These are phyloP conservation scores for Ascochyta rabiei DNA, from an alignment of 2,329 filamentous ascomycete species.

Conservation along the genomic window DNA sequence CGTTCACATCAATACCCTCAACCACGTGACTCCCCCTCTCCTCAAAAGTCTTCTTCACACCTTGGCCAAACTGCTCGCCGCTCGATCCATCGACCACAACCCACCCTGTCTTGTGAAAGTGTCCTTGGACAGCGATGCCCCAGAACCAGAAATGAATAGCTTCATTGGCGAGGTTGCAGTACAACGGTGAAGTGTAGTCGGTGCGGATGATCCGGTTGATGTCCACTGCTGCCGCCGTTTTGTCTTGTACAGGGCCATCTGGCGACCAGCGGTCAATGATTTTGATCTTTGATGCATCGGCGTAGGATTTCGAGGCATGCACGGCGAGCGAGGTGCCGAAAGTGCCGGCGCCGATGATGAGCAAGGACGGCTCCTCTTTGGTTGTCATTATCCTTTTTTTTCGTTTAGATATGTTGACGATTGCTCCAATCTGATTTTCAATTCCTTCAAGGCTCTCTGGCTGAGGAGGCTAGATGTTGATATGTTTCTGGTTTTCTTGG, in stretches of 20 bases:
- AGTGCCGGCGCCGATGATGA: slow-evolving; percentile 69
- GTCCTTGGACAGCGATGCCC: slow-evolving; percentile 31
- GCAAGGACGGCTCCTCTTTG: slow-evolving; percentile 30
- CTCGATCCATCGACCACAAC: slow-evolving; percentile 60
- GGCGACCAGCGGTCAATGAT: slow-evolving; percentile 37
- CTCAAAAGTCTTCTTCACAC: slow-evolving; percentile 62
- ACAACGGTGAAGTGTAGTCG: slow-evolving; percentile 64
- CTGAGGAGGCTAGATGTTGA: background rate
- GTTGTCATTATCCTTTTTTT: background rate
- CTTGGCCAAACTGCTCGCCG: slow-evolving; percentile 54
- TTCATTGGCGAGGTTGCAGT: slow-evolving; percentile 57
- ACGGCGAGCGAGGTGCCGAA: slow-evolving; percentile 72
- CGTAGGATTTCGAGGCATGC: slow-evolving; percentile 61
- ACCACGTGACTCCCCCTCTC: slow-evolving; percentile 51
- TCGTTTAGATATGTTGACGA: background rate
- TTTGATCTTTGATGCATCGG: slow-evolving; percentile 48
- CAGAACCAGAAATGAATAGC: slow-evolving; percentile 52
- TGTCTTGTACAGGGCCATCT: slow-evolving; percentile 49
- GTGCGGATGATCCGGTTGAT: slow-evolving; percentile 67
- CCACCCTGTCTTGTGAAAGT: slow-evolving; percentile 66
- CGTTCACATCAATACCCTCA: slow-evolving; percentile 34
- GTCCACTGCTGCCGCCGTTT: slow-evolving; percentile 62
- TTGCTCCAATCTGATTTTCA: too few species aligned
- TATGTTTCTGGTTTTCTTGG: slow-evolving; percentile 2
- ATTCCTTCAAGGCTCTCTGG: background rate